Conservation (phyloP, 441 rosid genomes). For the Gossypium gossypioides region DNA sequence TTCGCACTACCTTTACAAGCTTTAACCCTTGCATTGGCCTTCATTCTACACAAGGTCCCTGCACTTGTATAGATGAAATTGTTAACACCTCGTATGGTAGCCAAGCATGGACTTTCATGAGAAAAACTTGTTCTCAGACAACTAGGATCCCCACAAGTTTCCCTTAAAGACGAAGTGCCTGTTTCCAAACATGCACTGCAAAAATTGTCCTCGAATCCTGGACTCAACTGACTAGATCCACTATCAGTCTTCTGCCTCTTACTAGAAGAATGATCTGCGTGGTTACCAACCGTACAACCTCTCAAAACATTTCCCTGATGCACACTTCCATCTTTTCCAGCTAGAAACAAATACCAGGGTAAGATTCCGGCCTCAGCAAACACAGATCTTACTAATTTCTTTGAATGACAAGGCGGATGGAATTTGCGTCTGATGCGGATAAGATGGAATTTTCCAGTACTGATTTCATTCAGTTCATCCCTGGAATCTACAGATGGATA, state of each 20-base stretch:
- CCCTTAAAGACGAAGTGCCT: conserved; percentile 12
- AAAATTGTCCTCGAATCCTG: conserved; percentile 15
- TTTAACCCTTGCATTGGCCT: conserved; percentile 22
- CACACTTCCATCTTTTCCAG: conserved; percentile 33
- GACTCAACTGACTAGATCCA: conserved; percentile 17
- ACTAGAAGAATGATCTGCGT: conserved; percentile 27
- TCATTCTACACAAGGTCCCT: conserved; percentile 35
- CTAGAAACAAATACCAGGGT: conserved; percentile 67
- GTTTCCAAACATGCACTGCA: conserved; percentile 4
- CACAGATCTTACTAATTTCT: conserved; percentile 27
- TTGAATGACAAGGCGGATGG: conserved; percentile 38
- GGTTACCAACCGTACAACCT: conserved; percentile 11
- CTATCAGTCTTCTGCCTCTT: conserved; percentile 45
- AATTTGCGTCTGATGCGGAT: conserved; percentile 56
- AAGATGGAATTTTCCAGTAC: conserved; percentile 51
- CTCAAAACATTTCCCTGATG: conserved; percentile 19
- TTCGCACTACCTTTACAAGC: conserved; percentile 25
- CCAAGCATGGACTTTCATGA: conserved; percentile 44
- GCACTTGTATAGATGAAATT: conserved; percentile 20
- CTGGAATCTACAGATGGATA: conserved; percentile 27
- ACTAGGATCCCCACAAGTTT: conserved; percentile 16
- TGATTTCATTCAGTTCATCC: conserved; percentile 31
- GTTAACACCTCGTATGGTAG: conserved; percentile 34
- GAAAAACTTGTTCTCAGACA: conserved; percentile 20
- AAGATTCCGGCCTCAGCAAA: conserved; percentile 62